Evolutionary conservation across 1,139 yeast species (phyloP).

Genomic region (Pichia sp.): DNA sequence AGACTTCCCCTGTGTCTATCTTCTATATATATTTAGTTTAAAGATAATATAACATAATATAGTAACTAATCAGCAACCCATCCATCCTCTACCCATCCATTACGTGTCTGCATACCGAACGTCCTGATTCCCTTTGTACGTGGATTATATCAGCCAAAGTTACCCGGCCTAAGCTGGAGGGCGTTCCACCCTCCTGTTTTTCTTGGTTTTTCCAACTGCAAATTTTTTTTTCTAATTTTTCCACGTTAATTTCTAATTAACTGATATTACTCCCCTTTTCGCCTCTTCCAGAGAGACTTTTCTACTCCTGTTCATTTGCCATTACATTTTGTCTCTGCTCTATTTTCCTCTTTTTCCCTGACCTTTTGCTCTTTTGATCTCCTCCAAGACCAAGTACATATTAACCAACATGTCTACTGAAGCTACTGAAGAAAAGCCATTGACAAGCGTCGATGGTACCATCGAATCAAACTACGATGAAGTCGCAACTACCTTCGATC

Average conservation of each 20-base stretch:
- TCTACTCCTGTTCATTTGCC: not conserved
- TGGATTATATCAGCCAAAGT: not conserved
- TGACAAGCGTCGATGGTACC: slow-evolving; percentile 20
- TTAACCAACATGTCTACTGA: slow-evolving; percentile 20
- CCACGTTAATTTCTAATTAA: not conserved
- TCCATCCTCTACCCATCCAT: no score
- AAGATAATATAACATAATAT: not conserved
- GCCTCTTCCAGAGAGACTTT: not conserved
- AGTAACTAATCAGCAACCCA: not conserved
- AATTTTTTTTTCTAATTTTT: not conserved
- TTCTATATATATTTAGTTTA: not conserved
- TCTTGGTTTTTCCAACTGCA: not conserved
- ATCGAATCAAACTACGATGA: slow-evolving; percentile 98
- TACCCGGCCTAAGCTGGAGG: not conserved
- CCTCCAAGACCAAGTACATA: not conserved
- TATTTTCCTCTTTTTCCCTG: not conserved
- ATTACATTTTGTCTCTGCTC: not conserved
- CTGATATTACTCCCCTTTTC: not conserved
- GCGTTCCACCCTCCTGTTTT: not conserved
- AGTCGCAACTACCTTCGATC: slow-evolving; percentile 86
- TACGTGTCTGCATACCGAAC: no score
- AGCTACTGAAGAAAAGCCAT: slow-evolving; percentile 30
- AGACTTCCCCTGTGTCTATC: slow-evolving; percentile 27
- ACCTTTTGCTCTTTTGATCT: not conserved
- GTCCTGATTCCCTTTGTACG: no score